A percentile compares a stretch with the other conserved stretches of the same genome.
Conservation (phyloP, 2,329 filamentous ascomycete species). For the Aspergillus transmontanensis region DNA sequence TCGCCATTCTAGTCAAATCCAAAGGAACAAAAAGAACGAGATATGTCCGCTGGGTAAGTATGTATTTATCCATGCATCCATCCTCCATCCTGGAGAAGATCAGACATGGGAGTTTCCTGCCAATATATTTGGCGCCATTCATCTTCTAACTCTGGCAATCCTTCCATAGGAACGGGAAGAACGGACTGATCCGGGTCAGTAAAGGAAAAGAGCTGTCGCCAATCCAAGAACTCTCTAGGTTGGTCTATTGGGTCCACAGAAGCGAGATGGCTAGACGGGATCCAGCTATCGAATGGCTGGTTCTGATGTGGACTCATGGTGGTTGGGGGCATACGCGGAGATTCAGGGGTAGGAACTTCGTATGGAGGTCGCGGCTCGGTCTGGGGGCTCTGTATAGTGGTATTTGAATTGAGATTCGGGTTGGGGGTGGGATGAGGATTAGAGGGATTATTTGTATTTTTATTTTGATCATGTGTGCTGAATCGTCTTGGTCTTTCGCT, state of each 20-base stretch:
- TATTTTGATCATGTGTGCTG: conserved; percentile 16
- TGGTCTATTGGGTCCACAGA: conserved; percentile 36
- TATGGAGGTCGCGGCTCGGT: conserved; percentile 26
- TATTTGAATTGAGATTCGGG: conserved; percentile 19
- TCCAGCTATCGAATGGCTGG: conserved; percentile 36
- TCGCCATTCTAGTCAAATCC: not conserved
- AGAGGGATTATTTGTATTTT: conserved; percentile 6
- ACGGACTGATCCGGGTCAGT: conserved; percentile 40
- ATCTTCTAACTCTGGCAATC: conserved; percentile 44
- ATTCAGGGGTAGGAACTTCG: conserved; percentile 35
- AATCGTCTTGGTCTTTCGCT: conserved; percentile 35
- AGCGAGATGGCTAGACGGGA: conserved; percentile 30
- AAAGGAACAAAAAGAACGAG: not conserved
- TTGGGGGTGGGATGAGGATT: not conserved
- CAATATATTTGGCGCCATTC: conserved; percentile 50
- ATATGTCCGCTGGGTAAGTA: not conserved
- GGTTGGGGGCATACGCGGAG: conserved; percentile 25
- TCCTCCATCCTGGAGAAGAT: conserved; percentile 43
- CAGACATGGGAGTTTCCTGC: conserved; percentile 46
- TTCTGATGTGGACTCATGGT: conserved; percentile 28
- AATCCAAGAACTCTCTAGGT: conserved; percentile 40
- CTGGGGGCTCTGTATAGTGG: conserved; percentile 23
- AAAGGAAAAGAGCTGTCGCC: conserved; percentile 46
- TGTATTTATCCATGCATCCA: conserved; percentile 36
- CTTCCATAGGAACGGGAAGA: conserved; percentile 40